Base-by-base conservation (phyloP, 1,284 basidiomycete species). In the Meira miltonrushii region DNA sequence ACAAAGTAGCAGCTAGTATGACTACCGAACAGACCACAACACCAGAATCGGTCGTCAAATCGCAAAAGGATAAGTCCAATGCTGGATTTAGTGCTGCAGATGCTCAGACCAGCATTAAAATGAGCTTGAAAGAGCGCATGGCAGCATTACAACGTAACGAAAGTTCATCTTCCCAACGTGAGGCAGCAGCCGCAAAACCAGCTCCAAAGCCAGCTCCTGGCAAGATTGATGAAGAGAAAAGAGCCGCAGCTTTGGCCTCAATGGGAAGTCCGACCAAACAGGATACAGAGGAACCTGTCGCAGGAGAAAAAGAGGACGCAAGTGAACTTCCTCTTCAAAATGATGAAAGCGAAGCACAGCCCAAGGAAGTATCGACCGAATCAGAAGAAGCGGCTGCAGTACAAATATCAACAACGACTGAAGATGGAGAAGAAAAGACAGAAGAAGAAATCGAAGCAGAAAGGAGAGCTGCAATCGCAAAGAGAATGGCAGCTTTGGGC, bases 41-140 rank as follows among this genome's bases (percentile, higher is more conserved):
- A 6, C 37, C 53, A 23, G 49, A 55, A 13, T 23, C 69, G 1
- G 40, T 52, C 13, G 54, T 21, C 8, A 11, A 37, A 39, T 52
- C n/a, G 17, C 37, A 33, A 28, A 46, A 11, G 10, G 17, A 39
- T 13, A 19, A 23, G 5, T 8, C 41, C 12, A 47, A 46, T 40
- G 41, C 40, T 1, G 67, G 60, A 9, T 72, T 74, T 58, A 66
- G 62, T n/a, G 71, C 72, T 23, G 72, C 72, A 10, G 75, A 77
- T 55, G 75, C 75, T 2, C 62, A 74, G 54, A 73, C 65, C 56
- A 72, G 69, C 39, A 77, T 77, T 63, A 74, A 76, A 59, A 70
- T 76, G 69, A 72, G 69, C 39, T 57, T 77, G 39, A 77, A 77
- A 57, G 74, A 77, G 28, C 64, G 75, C 25, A 77, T 77, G 75